Percentiles rank a stretch among this genome's conserved stretches.
These are phyloP conservation scores for Aspergillus luchuensis DNA, from an alignment of 2,329 filamentous ascomycete species.

Conservation along the genomic window DNA sequence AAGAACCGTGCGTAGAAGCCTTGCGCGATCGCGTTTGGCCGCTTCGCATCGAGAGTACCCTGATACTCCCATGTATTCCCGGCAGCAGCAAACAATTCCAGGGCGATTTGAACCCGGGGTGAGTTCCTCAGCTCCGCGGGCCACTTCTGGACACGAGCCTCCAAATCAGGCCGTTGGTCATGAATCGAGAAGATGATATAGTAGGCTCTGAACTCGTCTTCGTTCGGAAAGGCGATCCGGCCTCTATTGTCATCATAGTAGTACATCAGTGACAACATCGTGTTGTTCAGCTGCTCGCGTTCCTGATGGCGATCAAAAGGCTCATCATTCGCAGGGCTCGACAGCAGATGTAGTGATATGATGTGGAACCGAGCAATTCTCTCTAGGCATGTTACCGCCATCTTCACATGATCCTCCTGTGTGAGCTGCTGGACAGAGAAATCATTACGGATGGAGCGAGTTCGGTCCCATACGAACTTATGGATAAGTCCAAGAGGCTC, in stretches of 20 bases:
- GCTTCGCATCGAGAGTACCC: slow-evolving; percentile 53
- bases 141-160: slow-evolving; percentile 61
- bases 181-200: slow-evolving; percentile 60
- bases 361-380: slow-evolving; percentile 66
- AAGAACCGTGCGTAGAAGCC: slow-evolving; percentile 63
- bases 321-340: slow-evolving; percentile 52
- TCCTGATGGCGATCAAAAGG: slow-evolving; percentile 62
- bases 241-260: slow-evolving; percentile 60
- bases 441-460: slow-evolving; percentile 65
- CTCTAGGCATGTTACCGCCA: slow-evolving; percentile 63
- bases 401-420: slow-evolving; percentile 56
- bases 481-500: slow-evolving; percentile 57
- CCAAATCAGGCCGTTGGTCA: slow-evolving; percentile 56
- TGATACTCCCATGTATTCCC: slow-evolving; percentile 56
- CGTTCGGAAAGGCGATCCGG: slow-evolving; percentile 56
- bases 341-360: slow-evolving; percentile 62
- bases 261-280: slow-evolving; percentile 62
- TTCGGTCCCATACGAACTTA: slow-evolving; percentile 67
- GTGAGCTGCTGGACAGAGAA: slow-evolving; percentile 64
- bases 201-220: slow-evolving; percentile 66
- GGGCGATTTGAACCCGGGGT: slow-evolving; percentile 56
- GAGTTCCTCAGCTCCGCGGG: slow-evolving; percentile 54
- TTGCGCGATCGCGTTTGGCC: slow-evolving; percentile 57
- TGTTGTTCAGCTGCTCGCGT: slow-evolving; percentile 65
- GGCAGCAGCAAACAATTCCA: slow-evolving; percentile 60